These are phyloP conservation scores for Penicillium glabrum DNA, from an alignment of 2,329 filamentous ascomycete genomes.

Conservation along the genomic window DNA sequence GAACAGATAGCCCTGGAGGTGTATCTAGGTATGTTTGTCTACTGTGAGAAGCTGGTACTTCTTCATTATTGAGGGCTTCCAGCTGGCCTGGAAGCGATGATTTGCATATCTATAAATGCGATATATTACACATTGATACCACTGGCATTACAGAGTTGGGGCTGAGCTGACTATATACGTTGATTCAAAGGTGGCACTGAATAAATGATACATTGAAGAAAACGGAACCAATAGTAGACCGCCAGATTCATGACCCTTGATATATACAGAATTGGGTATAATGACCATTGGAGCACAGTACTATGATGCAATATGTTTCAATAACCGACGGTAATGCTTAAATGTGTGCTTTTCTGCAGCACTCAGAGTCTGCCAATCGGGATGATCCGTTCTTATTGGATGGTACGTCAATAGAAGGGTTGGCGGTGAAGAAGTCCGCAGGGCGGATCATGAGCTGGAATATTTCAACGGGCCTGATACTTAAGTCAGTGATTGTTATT, in stretches of 20 bases:
- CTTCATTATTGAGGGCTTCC: too few relatives aligned
- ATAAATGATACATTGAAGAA: not conserved
- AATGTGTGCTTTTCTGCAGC: slow-evolving; percentile 34
- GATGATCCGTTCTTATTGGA: slow-evolving; percentile 38
- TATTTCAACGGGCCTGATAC: slow-evolving; percentile 34
- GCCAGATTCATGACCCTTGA: not conserved
- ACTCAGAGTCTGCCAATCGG: slow-evolving; percentile 30
- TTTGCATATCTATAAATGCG: too few relatives aligned
- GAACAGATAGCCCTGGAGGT: too few relatives aligned
- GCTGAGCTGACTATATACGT: too few relatives aligned
- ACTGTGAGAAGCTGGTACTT: too few relatives aligned
- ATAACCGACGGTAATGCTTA: slow-evolving; percentile 6
- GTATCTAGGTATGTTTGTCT: too few relatives aligned
- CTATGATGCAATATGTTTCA: not conserved
- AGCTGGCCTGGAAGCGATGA: too few relatives aligned
- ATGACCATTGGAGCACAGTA: not conserved
- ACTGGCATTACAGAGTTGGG: too few relatives aligned
- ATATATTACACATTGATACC: too few relatives aligned
- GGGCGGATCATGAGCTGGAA: slow-evolving; percentile 48
- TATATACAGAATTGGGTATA: not conserved
- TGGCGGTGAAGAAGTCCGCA: slow-evolving; percentile 55
- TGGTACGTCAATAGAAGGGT: slow-evolving; percentile 56
- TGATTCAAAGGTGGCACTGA: not conserved
- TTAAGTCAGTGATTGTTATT: slow-evolving; percentile 6
- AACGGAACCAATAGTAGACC: not conserved